These are phyloP conservation scores for Geoglossum cookeanum DNA, from an alignment of 2,329 filamentous ascomycete genomes.

Conservation along the genomic window DNA sequence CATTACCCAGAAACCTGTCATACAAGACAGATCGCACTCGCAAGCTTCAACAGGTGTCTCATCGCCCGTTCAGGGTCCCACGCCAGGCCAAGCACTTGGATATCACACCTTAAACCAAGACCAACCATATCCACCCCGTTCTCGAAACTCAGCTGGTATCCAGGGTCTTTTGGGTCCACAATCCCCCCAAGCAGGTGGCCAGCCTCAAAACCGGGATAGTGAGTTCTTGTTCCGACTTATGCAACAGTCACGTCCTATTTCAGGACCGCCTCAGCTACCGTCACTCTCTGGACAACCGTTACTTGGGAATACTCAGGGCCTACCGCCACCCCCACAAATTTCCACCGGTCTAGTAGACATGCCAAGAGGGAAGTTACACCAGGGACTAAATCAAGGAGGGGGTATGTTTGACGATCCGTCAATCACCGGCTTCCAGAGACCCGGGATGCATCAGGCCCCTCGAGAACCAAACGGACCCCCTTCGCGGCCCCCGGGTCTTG, in stretches of 20 bases:
- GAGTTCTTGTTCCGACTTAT: constrained; percentile 76
- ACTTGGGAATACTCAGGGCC: neutral
- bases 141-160: constrained; percentile 15
- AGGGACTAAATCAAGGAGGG: neutral
- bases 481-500: constrained; percentile 2
- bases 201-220: constrained; percentile 40
- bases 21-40: constrained; percentile 43
- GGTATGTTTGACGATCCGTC: constrained; percentile 1
- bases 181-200: constrained; percentile 16
- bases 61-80: constrained; percentile 31
- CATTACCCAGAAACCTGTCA: constrained; percentile 27
- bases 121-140: constrained; percentile 11
- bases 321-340: neutral
- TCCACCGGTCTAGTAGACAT: neutral
- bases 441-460: neutral
- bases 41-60: constrained; percentile 36
- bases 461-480: neutral
- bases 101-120: neutral
- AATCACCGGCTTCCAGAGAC: neutral
- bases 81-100: constrained; percentile 21
- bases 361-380: neutral
- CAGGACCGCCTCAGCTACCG: neutral
- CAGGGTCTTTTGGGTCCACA: constrained; percentile 16
- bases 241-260: constrained; percentile 30
- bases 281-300: neutral